Conservation (phyloP, 257 asterid species). For the Ophiorrhiza pumila region DNA sequence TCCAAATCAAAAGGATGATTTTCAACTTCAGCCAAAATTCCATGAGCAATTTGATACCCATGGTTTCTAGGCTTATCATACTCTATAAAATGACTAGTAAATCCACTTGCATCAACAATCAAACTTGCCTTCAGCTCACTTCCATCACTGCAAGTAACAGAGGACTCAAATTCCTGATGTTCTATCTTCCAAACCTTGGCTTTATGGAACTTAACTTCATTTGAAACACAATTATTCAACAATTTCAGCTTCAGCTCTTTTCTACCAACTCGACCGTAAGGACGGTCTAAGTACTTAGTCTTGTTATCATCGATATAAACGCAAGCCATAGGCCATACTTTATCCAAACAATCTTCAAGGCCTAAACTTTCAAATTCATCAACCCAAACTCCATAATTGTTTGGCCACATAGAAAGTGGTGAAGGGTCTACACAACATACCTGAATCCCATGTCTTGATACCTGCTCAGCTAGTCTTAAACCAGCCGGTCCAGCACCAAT, state of each 20-base stretch:
- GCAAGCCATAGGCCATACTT: constrained; percentile 64
- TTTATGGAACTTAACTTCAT: constrained; percentile 56
- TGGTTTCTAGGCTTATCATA: constrained; percentile 69
- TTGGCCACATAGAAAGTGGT: constrained; percentile 88
- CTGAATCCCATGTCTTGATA: constrained; percentile 59
- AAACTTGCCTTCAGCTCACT: constrained; percentile 52
- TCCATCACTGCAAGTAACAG: constrained; percentile 70
- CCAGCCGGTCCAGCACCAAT: constrained; percentile 97
- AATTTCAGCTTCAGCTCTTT: constrained; percentile 56
- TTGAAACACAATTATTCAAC: constrained; percentile 47
- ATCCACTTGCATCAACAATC: constrained; percentile 91
- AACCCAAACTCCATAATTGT: constrained; percentile 88
- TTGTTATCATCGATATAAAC: constrained; percentile 54
- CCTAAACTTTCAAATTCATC: constrained; percentile 79
- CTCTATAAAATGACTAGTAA: constrained; percentile 50
- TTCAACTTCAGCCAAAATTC: constrained; percentile 79
- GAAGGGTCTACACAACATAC: constrained; percentile 90
- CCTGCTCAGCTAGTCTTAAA: constrained; percentile 73
- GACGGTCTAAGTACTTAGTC: constrained; percentile 64
- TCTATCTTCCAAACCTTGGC: constrained; percentile 66
- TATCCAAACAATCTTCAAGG: constrained; percentile 68
- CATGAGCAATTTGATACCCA: constrained; percentile 90
- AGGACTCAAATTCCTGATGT: constrained; percentile 74
- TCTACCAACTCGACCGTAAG: constrained; percentile 71
- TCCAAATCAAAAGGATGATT: constrained; percentile 82